Evolutionary conservation across 2,329 filamentous ascomycete species (phyloP).

Genomic region (Chaetomiaceae sp.): DNA sequence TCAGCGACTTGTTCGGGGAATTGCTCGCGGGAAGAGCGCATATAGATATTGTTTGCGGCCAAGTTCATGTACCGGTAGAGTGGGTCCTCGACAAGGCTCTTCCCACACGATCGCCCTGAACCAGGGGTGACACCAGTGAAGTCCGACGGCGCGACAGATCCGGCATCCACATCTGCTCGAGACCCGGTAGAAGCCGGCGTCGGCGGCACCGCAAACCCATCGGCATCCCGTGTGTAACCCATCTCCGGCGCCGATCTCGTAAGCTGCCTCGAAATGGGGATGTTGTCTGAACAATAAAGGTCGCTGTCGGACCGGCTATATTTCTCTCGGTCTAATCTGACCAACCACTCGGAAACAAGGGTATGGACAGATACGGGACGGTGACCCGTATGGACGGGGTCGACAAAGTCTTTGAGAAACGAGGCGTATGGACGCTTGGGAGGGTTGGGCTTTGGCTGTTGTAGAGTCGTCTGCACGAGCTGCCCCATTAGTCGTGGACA

Average conservation of each 20-base stretch:
- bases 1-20: background rate
- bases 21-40: background rate
- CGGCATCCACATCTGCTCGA: no score
- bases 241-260: background rate
- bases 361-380: background rate
- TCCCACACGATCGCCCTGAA: background rate
- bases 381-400: background rate
- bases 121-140: background rate
- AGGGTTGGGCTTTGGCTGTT: background rate
- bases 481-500: no score
- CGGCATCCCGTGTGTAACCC: background rate
- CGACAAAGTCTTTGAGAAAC: background rate
- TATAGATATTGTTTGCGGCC: background rate
- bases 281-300: background rate
- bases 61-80: background rate
- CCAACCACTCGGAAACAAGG: no score
- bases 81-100: background rate
- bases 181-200: background rate
- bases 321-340: background rate
- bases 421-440: background rate
- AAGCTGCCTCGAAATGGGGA: background rate
- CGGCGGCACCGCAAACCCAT: background rate
- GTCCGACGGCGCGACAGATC: no score
- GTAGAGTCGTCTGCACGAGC: no score
- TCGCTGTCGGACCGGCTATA: background rate